Conservation (phyloP, 352 stramenopile genomes). For the Globisporangium paddicum region DNA sequence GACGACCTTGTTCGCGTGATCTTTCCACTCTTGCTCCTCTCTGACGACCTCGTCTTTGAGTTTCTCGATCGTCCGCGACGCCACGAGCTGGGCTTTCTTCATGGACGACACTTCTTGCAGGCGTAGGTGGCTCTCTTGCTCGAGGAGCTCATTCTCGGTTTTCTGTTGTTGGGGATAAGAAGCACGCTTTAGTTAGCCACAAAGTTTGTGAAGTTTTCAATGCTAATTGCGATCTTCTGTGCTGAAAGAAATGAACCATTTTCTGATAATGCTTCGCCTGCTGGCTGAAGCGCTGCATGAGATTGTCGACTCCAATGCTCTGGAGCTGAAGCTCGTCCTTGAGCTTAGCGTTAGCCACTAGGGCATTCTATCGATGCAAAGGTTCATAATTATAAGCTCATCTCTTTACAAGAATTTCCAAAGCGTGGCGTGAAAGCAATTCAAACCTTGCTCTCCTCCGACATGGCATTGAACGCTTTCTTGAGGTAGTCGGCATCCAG, state of each 20-base stretch:
- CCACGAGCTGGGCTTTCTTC: constrained; percentile 60
- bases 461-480: constrained; percentile 81
- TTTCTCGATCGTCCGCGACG: constrained; percentile 54
- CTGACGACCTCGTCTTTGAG: constrained; percentile 41
- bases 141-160: constrained; percentile 73
- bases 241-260: constrained; percentile 32
- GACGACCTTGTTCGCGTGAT: constrained; percentile 39
- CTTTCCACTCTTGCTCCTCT: constrained; percentile 54
- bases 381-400: background rate
- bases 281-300: constrained; percentile 71
- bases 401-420: background rate
- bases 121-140: constrained; percentile 59
- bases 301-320: constrained; percentile 75
- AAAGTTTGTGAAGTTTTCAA: background rate
- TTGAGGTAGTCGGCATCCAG: constrained; percentile 76
- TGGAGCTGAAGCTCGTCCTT: constrained; percentile 77
- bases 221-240: background rate
- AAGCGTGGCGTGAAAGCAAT: background rate
- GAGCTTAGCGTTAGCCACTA: constrained; percentile 77
- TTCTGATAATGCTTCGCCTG: constrained; percentile 64
- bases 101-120: constrained; percentile 53
- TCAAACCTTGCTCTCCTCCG: constrained; percentile 69
- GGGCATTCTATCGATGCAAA: constrained; percentile 37
- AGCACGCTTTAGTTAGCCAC: background rate
- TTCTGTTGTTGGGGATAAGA: constrained; percentile 27